Base-by-base conservation (phyloP, 2,329 filamentous ascomycete genomes). In the Colletotrichum magnum region DNA sequence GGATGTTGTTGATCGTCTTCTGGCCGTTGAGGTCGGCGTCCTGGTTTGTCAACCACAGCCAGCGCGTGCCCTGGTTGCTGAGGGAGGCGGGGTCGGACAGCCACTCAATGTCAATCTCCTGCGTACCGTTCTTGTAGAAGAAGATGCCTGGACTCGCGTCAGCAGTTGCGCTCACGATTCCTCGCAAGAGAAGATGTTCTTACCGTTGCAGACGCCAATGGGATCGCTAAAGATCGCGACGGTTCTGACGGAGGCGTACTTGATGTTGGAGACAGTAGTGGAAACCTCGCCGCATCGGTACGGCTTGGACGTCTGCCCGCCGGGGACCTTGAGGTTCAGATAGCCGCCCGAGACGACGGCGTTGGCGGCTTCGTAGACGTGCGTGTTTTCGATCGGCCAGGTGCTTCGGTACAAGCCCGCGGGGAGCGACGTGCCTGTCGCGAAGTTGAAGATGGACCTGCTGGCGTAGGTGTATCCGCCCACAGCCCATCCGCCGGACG, bases 91-190 rank as follows among this genome's bases (percentile, higher is more conserved):
- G 41, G 13, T 79, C 76, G 0, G 77, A 78, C 15, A 78, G 75
- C 77, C 77, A 78, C 58, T 78, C 77, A 6, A 78, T 78, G 2
- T 78, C 77, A 1, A 73, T 74, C 56, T 78, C 77, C 26, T 79
- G 77, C 5, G 59, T 74, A 15, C 76, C 72, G 0, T 65, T 71
- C 6, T 73, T 18, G 61, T 77, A 78, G 36, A 77, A 75, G 71
- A 78, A 79, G 60, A 77, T 77, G 39, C 77, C 77, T 78, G 3
- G 16, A 4, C 6, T 2, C 2, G 15, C 28, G 4, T 68, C 5
- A 64, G 26, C n/a, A 2, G 4, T 16, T 26, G 2, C 7, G 2
- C 5, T 16, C n/a, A 5, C n/a, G n/a, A 7, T 47, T 7, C n/a
- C 10, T 3, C 1, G 3, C 21, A 18, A 9, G 4, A 5, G 24